Percentiles rank a stretch among this genome's conserved stretches.
Conservation (phyloP, 495 filamentous ascomycete genomes). For the Choiromyces venosus region DNA sequence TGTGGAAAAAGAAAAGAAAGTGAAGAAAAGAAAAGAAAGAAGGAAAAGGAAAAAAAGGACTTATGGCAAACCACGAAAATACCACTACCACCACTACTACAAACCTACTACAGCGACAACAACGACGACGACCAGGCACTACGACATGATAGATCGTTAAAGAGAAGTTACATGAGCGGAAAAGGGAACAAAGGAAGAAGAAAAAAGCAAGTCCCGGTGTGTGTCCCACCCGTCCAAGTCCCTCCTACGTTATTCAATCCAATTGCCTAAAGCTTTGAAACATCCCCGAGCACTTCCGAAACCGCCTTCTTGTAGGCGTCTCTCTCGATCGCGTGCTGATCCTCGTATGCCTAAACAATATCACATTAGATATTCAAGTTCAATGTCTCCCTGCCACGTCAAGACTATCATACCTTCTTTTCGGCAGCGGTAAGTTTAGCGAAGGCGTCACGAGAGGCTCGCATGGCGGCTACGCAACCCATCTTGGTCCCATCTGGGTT, state of each 20-base stretch:
- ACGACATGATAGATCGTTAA: background rate
- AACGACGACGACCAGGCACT: background rate
- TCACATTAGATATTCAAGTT: background rate
- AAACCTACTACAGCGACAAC: background rate
- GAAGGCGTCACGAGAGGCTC: background rate
- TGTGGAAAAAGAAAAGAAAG: background rate
- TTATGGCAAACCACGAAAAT: background rate
- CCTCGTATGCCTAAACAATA: constrained; percentile 23
- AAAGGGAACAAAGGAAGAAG: background rate
- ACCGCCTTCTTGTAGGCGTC: background rate
- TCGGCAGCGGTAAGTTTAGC: background rate
- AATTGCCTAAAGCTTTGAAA: background rate
- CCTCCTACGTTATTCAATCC: background rate
- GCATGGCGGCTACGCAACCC: background rate
- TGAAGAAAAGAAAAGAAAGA: background rate
- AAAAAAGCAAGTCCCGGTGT: background rate
- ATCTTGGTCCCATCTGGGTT: background rate
- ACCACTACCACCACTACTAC: background rate
- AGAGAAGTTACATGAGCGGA: background rate
- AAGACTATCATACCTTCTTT: constrained; percentile 19
- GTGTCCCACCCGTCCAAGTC: background rate
- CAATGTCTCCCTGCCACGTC: background rate
- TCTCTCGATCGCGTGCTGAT: background rate
- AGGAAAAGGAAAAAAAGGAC: background rate
- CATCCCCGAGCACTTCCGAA: background rate